These are phyloP conservation scores for Silybum marianum DNA, from an alignment of 129 eudicot species.

Conservation along the genomic window DNA sequence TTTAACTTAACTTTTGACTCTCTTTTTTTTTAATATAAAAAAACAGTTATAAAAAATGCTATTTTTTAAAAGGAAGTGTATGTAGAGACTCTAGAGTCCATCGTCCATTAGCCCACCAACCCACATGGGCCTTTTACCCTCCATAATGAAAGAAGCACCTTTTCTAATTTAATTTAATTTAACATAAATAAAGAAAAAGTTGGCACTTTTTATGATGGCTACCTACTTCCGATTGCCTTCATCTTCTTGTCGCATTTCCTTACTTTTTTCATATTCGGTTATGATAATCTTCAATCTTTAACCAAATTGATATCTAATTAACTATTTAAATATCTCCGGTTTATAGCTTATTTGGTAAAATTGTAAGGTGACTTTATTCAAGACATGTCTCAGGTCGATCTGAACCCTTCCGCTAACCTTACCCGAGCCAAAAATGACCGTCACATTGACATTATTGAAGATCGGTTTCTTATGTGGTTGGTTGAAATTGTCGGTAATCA, in stretches of 20 bases:
- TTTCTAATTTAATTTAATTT: constrained; percentile 23
- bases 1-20: no score
- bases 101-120: constrained; percentile 54
- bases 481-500: no score
- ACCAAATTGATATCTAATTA: not conserved
- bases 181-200: constrained; percentile 17
- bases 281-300: not conserved
- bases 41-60: no score
- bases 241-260: constrained; percentile 8
- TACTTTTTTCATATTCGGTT: not conserved
- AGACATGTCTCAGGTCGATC: no score
- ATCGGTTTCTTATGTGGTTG: no score
- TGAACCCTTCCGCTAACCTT: no score
- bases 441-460: no score
- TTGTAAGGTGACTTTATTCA: no score
- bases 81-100: constrained; percentile 45
- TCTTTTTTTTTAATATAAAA: no score
- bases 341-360: no score
- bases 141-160: constrained; percentile 34
- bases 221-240: not conserved
- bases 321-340: not conserved
- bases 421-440: no score
- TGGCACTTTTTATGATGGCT: constrained; percentile 23
- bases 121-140: constrained; percentile 78
- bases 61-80: constrained; percentile 21